Evolutionary conservation across 305 asterid species (phyloP), one percentile per base, ranked within the genome.

Genomic region (Fraxinus sp.): DNA sequence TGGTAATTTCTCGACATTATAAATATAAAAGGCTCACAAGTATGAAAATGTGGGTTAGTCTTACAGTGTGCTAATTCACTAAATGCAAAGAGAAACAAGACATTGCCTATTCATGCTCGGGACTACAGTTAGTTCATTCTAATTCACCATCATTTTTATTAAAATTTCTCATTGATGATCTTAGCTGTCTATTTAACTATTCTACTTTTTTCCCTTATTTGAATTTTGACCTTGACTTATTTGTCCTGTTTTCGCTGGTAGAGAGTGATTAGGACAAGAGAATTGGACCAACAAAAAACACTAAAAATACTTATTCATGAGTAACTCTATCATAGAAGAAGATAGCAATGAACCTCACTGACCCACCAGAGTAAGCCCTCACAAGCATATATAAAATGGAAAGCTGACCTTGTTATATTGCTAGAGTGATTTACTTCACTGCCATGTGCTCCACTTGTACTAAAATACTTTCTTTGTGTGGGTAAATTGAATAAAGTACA

Each of bases 41-140:
- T 16, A 70, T 30, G 75, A 30, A 70, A 70, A 70, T 70, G 16
- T 22, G 75, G 20, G 22, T 70, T 70, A 70, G 75, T 6, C 18
- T 66, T 66, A 66, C 36, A 66, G 35, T 66, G 8, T 62, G 71
- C 73, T 66, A 66, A 66, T 66, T 66, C 73, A 66, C 57, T 46
- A 46, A 66, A 24, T 36, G 18, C 28, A 26, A 64, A 57, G 71
- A 62, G 74, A 66, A 28, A 66, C 74, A 26, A 26, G 37, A 10
- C n/a, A 26, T 26, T 66, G 18, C 74, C 8, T 28, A 33, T 66
- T 26, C 8, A 10, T 66, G 74, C 74, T 66, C 8, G 1, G 74
- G 13, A 66, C 36, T 66, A 66, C 74, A 24, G 35, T 26, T 11
- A 62, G 33, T 62, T 62, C 35, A 3, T 3, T 26, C 9, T 66